Evolutionary conservation across 768 basidiomycete genomes (phyloP).

Genomic region (Lentinula boryana): DNA sequence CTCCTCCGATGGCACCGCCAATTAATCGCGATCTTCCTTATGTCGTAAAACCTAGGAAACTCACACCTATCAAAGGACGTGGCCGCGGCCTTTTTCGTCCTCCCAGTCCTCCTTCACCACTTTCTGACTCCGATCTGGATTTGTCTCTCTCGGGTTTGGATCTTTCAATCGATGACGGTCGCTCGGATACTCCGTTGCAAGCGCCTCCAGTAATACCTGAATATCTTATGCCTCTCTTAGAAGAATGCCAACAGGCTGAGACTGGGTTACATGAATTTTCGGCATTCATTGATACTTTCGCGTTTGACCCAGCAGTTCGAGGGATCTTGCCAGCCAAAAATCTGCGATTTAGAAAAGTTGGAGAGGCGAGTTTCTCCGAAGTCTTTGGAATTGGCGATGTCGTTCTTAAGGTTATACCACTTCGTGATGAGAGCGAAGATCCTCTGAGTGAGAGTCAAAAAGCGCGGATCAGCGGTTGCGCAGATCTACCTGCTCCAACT

Average conservation of each 20-base stretch:
- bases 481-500: conserved; percentile 54
- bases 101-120: conserved; percentile 50
- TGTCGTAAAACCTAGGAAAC: conserved; percentile 45
- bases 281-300: conserved; percentile 77
- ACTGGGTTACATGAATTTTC: conserved; percentile 70
- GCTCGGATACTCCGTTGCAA: conserved; percentile 11
- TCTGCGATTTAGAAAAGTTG: conserved; percentile 71
- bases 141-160: conserved; percentile 40
- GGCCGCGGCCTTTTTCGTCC: conserved; percentile 35
- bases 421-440: conserved; percentile 46
- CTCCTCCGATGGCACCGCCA: background rate
- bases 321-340: conserved; percentile 13
- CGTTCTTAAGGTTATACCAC: conserved; percentile 86
- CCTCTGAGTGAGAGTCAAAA: conserved; percentile 4
- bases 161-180: conserved; percentile 21
- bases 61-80: conserved; percentile 57
- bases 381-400: conserved; percentile 88
- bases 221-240: conserved; percentile 59
- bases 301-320: conserved; percentile 61
- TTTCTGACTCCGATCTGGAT: conserved; percentile 48
- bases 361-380: conserved; percentile 95
- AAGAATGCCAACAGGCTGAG: conserved; percentile 62
- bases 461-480: conserved; percentile 10
- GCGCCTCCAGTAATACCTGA: conserved; percentile 32
- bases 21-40: conserved; percentile 21